Percentiles rank a stretch among this genome's conserved stretches.
phyloP scores from a whole-genome alignment of 2,329 filamentous ascomycete species.

The Scedosporium boydii region DNA sequence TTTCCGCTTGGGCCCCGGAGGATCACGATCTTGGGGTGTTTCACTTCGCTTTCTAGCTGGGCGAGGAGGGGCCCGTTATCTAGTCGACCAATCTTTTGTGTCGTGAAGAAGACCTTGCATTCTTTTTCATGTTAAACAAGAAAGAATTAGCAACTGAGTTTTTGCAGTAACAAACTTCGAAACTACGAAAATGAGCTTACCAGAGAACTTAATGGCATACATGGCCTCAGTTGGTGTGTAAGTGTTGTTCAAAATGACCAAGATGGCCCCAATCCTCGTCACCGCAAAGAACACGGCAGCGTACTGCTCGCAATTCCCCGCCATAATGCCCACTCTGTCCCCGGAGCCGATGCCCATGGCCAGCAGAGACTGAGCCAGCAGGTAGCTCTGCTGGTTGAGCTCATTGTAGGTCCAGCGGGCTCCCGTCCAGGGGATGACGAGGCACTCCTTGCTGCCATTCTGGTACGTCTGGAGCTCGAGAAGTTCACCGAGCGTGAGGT shows the following conservation, averaged over 20 bases:
- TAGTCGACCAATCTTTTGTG: conserved; percentile 55
- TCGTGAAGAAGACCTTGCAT: conserved; percentile 66
- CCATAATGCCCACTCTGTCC: conserved; percentile 67
- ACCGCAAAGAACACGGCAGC: conserved; percentile 65
- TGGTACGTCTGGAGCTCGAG: conserved; percentile 60
- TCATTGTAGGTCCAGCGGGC: conserved; percentile 64
- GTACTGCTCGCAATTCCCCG: conserved; percentile 75
- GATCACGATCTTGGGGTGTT: conserved; percentile 46
- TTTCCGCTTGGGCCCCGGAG: conserved; percentile 43
- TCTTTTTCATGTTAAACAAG: conserved; percentile 32
- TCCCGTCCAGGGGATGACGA: conserved; percentile 68
- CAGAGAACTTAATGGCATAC: conserved; percentile 61
- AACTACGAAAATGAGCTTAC: conserved; percentile 27
- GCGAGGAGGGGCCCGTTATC: conserved; percentile 52
- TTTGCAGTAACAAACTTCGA: background rate
- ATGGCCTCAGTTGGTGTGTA: conserved; percentile 66
- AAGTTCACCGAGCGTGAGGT: conserved; percentile 63
- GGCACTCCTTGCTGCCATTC: conserved; percentile 55
- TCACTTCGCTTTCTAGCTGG: conserved; percentile 36
- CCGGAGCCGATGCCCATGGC: conserved; percentile 57
- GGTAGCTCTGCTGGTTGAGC: conserved; percentile 51
- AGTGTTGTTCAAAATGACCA: conserved; percentile 75
- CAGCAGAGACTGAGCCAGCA: conserved; percentile 55
- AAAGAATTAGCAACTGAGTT: too few species aligned
- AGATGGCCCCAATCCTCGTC: conserved; percentile 54